These are phyloP conservation scores for Rhododendron williamsianum DNA, from an alignment of 148 eudicot species.

Conservation along the genomic window DNA sequence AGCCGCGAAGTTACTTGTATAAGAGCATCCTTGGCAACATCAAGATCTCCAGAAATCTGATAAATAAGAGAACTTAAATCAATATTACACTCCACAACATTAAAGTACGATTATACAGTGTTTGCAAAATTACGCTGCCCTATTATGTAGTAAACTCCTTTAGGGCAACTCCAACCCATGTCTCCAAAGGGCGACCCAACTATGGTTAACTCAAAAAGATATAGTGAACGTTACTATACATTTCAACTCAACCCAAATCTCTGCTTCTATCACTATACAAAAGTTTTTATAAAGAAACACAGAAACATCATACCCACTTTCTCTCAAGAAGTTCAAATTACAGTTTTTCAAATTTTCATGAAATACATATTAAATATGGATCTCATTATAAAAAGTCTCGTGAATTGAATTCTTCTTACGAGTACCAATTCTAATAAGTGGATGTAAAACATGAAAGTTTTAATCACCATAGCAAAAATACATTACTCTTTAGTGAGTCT, in stretches of 20 bases:
- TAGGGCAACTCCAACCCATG: not conserved
- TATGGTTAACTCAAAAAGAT: not conserved
- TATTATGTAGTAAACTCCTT: conserved; percentile 3
- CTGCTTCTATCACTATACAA: not conserved
- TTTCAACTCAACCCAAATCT: not conserved
- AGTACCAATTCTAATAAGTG: not conserved
- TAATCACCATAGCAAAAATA: not conserved
- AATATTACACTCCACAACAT: not conserved
- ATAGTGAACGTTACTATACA: not conserved
- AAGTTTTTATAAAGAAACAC: not conserved
- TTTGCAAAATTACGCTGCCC: not conserved
- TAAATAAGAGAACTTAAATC: not conserved
- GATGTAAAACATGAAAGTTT: not conserved
- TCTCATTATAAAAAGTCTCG: not conserved
- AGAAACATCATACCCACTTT: not conserved
- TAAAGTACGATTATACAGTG: not conserved
- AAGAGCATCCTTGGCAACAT: conserved; percentile 82
- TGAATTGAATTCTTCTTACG: not conserved
- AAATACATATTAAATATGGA: not conserved
- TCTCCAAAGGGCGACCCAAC: not conserved
- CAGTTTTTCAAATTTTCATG: not conserved
- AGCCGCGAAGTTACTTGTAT: conserved; percentile 68
- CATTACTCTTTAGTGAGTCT: not conserved
- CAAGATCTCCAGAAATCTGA: conserved; percentile 92
- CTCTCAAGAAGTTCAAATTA: not conserved